A percentile compares a stretch with the other conserved stretches of the same genome.
Evolutionary conservation across 163 green algal species (phyloP).

Genomic region (Trebouxiophyceae sp.): DNA sequence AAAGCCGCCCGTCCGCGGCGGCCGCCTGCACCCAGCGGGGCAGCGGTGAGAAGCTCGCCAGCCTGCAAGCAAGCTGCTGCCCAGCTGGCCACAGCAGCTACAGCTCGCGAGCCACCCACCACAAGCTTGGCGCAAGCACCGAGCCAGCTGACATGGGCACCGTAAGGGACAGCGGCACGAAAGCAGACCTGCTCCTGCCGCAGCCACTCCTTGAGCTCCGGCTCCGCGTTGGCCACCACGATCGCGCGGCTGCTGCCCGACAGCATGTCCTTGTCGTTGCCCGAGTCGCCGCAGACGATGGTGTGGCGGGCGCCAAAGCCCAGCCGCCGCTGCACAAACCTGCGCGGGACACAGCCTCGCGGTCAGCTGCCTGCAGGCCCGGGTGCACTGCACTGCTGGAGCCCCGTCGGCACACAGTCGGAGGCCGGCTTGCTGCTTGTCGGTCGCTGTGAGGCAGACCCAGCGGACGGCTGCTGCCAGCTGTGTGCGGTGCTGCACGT

Average conservation of each 20-base stretch:
- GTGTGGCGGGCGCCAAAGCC: constrained; percentile 48
- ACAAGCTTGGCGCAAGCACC: no score
- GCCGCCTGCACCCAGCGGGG: no score
- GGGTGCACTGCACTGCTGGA: not conserved
- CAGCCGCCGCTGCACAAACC: constrained; percentile 45
- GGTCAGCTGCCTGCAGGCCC: no score
- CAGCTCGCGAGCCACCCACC: no score
- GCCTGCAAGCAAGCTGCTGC: no score
- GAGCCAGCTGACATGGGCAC: no score
- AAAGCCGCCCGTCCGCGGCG: not conserved
- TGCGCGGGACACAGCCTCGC: constrained; percentile 45
- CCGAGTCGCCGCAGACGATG: constrained; percentile 73
- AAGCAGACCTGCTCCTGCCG: constrained; percentile 17
- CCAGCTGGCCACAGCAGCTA: no score
- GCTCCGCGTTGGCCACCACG: constrained; percentile 82
- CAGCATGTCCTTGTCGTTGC: constrained; percentile 29
- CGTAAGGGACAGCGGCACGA: no score
- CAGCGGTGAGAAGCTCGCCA: no score
- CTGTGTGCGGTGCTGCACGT: no score
- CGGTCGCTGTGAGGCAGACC: not conserved
- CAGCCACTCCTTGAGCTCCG: constrained; percentile 64
- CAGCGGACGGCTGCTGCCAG: no score
- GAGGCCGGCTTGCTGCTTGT: not conserved
- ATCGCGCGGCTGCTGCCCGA: constrained; percentile 51
- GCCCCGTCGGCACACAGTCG: not conserved